Conservation (phyloP, 2,329 filamentous ascomycete genomes). For the Microsporum canis region DNA sequence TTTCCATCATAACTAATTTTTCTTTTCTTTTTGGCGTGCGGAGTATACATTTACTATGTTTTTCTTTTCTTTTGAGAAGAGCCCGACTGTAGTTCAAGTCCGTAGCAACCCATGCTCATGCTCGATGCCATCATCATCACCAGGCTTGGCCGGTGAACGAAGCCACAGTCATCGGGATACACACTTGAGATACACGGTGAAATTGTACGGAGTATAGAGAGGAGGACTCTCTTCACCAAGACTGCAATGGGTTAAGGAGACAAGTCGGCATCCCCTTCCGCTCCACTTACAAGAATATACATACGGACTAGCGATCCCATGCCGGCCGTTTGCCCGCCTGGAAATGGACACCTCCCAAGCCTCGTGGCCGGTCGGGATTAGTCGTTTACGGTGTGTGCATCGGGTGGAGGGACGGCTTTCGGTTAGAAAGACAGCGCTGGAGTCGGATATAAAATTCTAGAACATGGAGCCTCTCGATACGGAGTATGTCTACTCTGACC, state of each 20-base stretch:
- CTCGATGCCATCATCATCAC: background rate
- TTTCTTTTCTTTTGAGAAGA: too few species aligned
- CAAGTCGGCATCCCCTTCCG: background rate
- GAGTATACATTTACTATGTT: too few species aligned
- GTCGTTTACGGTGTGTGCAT: background rate
- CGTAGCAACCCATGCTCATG: background rate
- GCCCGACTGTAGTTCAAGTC: background rate
- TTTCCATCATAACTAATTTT: too few species aligned
- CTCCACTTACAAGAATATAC: background rate
- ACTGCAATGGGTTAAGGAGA: too few species aligned
- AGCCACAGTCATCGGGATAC: background rate
- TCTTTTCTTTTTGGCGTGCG: too few species aligned
- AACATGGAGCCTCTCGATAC: background rate
- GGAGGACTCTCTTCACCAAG: too few species aligned
- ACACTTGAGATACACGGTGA: too few species aligned
- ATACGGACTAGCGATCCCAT: background rate
- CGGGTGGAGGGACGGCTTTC: background rate
- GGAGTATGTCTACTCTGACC: background rate
- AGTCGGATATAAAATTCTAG: background rate
- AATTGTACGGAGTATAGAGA: background rate
- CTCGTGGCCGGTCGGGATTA: conserved; percentile 3
- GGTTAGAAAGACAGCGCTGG: background rate
- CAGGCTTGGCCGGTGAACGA: background rate
- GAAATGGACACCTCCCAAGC: background rate
- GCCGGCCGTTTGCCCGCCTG: background rate